phyloP scores from a whole-genome alignment of 2,329 filamentous ascomycete species.

The Rosellinia necatrix region DNA sequence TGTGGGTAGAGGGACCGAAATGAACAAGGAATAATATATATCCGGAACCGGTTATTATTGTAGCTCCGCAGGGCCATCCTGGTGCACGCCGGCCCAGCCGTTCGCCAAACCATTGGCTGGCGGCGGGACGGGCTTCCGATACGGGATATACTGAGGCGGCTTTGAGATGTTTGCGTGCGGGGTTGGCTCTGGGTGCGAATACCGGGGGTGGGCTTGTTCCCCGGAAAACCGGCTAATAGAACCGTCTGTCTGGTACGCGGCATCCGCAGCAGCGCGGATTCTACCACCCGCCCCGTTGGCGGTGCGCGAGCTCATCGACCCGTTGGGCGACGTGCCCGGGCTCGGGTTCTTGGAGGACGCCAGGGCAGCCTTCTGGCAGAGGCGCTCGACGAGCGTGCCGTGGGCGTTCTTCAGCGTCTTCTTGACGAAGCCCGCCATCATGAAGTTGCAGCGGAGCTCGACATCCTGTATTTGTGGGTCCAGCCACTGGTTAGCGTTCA shows the following conservation, averaged over 20 bases:
- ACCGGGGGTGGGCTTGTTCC: background rate
- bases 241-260: background rate
- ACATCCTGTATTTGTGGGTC: conserved; percentile 58
- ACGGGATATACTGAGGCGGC: background rate
- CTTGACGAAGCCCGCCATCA: conserved; percentile 79
- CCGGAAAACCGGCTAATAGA: background rate
- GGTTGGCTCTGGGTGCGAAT: background rate
- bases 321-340: conserved; percentile 1
- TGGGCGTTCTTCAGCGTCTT: conserved; percentile 81
- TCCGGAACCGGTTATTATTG: background rate
- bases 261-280: background rate
- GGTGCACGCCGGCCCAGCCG: conserved; percentile 1
- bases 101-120: background rate
- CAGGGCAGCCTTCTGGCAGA: conserved; percentile 54
- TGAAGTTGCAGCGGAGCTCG: conserved; percentile 77
- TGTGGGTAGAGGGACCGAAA: background rate
- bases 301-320: conserved; percentile 1
- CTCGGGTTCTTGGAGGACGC: conserved; percentile 1
- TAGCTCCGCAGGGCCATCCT: conserved; percentile 16
- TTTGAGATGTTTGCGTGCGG: background rate
- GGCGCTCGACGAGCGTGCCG: conserved; percentile 67
- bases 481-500: conserved; percentile 2
- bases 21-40: background rate
- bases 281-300: conserved; percentile 8
- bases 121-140: conserved; percentile 12